Evolutionary conservation across 768 basidiomycete species (phyloP).

Genomic region (Pholiota molesta): DNA sequence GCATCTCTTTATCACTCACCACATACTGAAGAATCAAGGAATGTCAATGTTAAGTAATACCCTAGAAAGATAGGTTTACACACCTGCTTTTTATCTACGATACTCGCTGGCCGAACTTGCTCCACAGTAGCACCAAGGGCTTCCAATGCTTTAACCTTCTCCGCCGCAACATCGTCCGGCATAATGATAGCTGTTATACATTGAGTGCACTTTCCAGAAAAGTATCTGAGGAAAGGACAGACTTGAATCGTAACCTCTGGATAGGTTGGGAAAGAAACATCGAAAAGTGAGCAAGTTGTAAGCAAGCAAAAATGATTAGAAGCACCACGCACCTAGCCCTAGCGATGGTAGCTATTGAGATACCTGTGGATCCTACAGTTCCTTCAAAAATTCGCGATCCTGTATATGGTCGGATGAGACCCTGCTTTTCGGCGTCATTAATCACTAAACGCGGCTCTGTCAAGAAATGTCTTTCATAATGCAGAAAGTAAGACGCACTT

Average conservation of each 20-base stretch:
- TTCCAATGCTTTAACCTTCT: constrained; percentile 85
- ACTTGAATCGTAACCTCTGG: constrained; percentile 89
- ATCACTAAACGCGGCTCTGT: constrained; percentile 63
- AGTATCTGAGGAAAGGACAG: constrained; percentile 26
- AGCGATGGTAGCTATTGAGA: constrained; percentile 93
- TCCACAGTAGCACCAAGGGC: constrained; percentile 90
- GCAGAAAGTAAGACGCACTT: constrained; percentile 52
- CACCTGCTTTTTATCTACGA: constrained; percentile 95
- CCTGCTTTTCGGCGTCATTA: constrained; percentile 86
- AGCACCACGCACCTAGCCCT: constrained; percentile 65
- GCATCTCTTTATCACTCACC: constrained; percentile 41
- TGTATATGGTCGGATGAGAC: constrained; percentile 81
- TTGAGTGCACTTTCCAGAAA: constrained; percentile 6
- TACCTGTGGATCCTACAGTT: constrained; percentile 95
- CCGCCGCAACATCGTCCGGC: constrained; percentile 87
- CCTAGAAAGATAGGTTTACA: constrained; percentile 16
- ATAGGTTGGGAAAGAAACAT: neutral
- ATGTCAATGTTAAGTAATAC: constrained; percentile 11
- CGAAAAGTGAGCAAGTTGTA: too few species aligned
- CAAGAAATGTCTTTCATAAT: neutral
- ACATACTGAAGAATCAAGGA: constrained; percentile 52
- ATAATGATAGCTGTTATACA: constrained; percentile 73
- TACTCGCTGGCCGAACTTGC: constrained; percentile 90
- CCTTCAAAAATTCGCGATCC: constrained; percentile 96
- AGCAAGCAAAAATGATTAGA: too few species aligned